A percentile compares a stretch with the other conserved stretches of the same genome.
Evolutionary conservation across 2,329 filamentous ascomycete genomes (phyloP).

Genomic region (Teratosphaeria gauchensis): DNA sequence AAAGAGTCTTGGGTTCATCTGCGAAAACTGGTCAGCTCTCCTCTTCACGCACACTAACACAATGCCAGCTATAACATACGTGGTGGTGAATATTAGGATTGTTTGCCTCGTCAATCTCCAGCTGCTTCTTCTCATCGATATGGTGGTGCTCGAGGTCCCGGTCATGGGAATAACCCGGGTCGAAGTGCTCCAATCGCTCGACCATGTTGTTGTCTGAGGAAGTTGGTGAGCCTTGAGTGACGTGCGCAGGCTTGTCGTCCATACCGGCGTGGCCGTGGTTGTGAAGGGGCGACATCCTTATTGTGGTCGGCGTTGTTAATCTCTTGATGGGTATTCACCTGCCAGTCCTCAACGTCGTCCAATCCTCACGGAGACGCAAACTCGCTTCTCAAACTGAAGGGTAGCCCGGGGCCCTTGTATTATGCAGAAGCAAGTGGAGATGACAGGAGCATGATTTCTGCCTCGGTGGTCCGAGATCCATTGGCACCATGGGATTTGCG

Average conservation of each 20-base stretch:
- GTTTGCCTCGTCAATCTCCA: constrained; percentile 7
- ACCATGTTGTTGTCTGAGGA: not conserved
- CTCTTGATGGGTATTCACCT: not conserved
- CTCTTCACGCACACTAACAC: too few species aligned
- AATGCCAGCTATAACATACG: constrained; percentile 1
- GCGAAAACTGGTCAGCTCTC: not conserved
- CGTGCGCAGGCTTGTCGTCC: not conserved
- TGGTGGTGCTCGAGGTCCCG: constrained; percentile 1
- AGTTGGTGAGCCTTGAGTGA: not conserved
- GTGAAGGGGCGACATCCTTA: not conserved
- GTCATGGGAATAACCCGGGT: constrained; percentile 8
- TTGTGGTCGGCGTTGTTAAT: not conserved
- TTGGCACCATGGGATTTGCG: not conserved
- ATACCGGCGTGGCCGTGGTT: not conserved
- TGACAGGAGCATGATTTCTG: not conserved
- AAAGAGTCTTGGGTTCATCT: constrained; percentile 40
- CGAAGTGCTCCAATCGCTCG: constrained; percentile 2
- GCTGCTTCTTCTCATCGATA: not conserved
- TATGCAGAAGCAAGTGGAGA: not conserved
- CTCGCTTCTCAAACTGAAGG: not conserved
- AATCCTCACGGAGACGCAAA: not conserved
- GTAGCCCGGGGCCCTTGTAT: not conserved
- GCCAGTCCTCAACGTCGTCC: not conserved
- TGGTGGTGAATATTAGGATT: constrained; percentile 11
- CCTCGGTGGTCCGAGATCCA: not conserved